Evolutionary conservation across 2,329 filamentous ascomycete genomes (phyloP), one percentile per base, ranked within the genome.

Genomic region (Cladosporium sp.): DNA sequence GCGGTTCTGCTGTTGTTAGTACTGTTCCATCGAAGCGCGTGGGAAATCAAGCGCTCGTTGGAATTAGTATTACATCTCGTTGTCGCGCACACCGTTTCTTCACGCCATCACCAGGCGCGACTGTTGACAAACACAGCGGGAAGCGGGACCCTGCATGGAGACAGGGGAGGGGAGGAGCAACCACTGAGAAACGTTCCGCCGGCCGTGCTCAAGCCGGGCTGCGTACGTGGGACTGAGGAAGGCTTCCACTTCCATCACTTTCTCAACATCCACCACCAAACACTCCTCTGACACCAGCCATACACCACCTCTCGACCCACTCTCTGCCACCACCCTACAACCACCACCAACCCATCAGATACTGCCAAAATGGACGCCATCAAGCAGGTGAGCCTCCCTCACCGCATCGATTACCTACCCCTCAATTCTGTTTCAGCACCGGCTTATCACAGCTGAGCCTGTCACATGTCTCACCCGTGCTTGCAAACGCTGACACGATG

Each of bases 321-420:
- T 21, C 54, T 36, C 38, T 21, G 18, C 14, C 51, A 32, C 3
- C 26, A 34, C 24, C 61, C 26, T 47, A 64, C 18, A 32, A 28
- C 51, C 47, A 30, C 32, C 24, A 57, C n/a, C 36, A 58, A 47
- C 24, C n/a, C 59, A 32, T 52, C 57, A 52, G 64, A 68, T 58
- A 67, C 69, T 60, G 68, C 67, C 63, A 75, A 61, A 70, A 80
- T 80, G 79, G 79, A 80, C 71, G 75, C 76, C 65, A 80, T 80
- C 75, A 80, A 79, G 74, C 75, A 79, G 75, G 78, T 80, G 71
- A 71, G 71, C 68, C 69, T 68, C 68, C 64, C 71, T 68, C 71
- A 68, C 70, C 71, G 54, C 64, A 62, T 49, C 65, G 26, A 61
- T 64, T 66, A 66, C 62, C 67, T 71, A 68, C 71, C 70, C 72